Evolutionary conservation across 2,329 filamentous ascomycete species (phyloP), one percentile per base, ranked within the genome.

Genomic region (Neodidymelliopsis sp.): DNA sequence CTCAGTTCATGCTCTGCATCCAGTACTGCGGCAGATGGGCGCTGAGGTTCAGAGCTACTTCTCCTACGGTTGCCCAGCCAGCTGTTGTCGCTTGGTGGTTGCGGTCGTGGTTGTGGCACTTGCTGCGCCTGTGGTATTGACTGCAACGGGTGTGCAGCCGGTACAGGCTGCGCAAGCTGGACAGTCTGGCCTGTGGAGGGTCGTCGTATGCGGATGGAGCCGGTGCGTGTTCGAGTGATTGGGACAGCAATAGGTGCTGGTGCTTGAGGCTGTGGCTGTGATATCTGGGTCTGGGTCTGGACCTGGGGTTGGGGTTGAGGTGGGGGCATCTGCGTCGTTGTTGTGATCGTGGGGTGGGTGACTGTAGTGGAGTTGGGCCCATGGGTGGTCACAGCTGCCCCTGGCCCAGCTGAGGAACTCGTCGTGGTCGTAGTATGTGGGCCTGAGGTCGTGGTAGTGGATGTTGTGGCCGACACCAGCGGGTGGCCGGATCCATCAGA

Each of bases 21-120:
- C 19, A 63, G 52, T 7, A 64, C 38, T 5, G 59, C 59, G 4
- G 55, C 40, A 12, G 57, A 60, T 11, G 63, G 66, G 24, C 62
- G 65, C 22, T 67, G 67, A 6, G 67, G 69, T 39, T 67, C 67
- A 3, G 67, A 70, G 43, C 60, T 70, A 49, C 66, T 70, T 37
- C 69, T 57, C 40, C 68, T 56, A 22, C 67, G 64, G 22, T 62
- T 62, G 19, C 49, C 47, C 20, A 57, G 46, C 49, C 54, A 60
- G 31, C 42, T 45, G n/a, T 53, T 50, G 15, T 61, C 51, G 12
- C 49, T 42, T 12, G 16, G 31, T 4, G 34, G 38, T 5, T 35
- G 45, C 16, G 52, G 38, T 22, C 31, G 53, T 13, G 34, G 51
- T 18, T 16, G 20, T 9, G 54, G 36, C 13, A 45, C 16, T 10